These are phyloP conservation scores for Entophlyctis helioformis DNA, from an alignment of 192 early-diverging fungal species.

Conservation along the genomic window DNA sequence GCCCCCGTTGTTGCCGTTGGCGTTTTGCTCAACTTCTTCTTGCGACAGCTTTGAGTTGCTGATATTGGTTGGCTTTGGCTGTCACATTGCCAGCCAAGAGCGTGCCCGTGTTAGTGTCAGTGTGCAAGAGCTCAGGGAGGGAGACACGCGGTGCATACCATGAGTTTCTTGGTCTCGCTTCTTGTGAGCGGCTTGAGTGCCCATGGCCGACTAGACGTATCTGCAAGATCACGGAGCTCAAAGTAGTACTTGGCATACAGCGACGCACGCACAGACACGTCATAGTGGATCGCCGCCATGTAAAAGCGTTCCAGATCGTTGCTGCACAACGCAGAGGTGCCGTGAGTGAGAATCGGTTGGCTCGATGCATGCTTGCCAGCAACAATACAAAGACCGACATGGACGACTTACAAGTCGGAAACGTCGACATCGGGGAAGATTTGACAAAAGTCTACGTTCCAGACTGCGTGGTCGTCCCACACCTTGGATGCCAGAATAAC, in stretches of 20 bases:
- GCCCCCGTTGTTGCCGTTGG: no score
- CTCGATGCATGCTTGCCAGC: neutral
- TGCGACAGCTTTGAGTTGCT: no score
- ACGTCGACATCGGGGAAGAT: slow-evolving; percentile 64
- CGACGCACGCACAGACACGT: slow-evolving; percentile 57
- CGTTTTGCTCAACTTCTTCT: no score
- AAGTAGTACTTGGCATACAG: slow-evolving; percentile 56
- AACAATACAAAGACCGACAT: neutral
- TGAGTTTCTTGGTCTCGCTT: slow-evolving; percentile 4
- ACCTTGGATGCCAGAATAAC: slow-evolving; percentile 71
- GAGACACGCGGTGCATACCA: no score
- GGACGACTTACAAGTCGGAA: slow-evolving; percentile 41
- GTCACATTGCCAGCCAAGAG: no score
- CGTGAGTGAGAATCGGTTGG: neutral
- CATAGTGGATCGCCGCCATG: slow-evolving; percentile 46
- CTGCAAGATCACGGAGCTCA: slow-evolving; percentile 38
- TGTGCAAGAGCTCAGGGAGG: no score
- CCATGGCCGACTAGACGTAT: slow-evolving; percentile 7
- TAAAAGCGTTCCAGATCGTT: slow-evolving; percentile 57
- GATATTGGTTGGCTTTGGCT: no score
- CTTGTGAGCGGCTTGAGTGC: slow-evolving; percentile 10
- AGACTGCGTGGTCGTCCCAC: slow-evolving; percentile 80
- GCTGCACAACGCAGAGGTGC: no score
- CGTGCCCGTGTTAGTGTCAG: no score
- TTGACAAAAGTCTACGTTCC: slow-evolving; percentile 67